Conservation (phyloP, 306 rosid genomes). For the Casuarina equisetifolia region DNA sequence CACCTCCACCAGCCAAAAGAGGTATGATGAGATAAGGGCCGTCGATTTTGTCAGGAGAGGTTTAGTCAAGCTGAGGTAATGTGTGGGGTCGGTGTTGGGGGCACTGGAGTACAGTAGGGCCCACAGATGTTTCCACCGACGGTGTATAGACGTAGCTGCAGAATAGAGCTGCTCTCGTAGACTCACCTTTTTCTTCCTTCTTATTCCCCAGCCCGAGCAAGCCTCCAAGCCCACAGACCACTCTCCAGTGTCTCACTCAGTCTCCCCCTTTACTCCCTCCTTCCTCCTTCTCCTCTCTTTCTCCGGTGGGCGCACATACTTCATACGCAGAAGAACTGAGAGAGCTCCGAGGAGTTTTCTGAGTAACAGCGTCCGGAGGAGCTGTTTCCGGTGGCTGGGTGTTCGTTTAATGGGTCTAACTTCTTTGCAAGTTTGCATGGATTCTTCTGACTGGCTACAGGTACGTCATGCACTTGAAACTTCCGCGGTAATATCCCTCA, state of each 20-base stretch:
- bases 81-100: constrained; percentile 31
- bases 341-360: constrained; percentile 23
- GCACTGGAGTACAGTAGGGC: constrained; percentile 38
- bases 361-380: not conserved
- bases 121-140: constrained; percentile 62
- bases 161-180: constrained; percentile 24
- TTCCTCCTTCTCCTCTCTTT: not conserved
- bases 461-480: constrained; percentile 37
- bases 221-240: constrained; percentile 18
- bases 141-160: constrained; percentile 21
- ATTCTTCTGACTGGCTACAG: constrained; percentile 95
- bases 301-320: not conserved
- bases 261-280: constrained; percentile 1
- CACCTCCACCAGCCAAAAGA: not conserved
- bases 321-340: constrained; percentile 12
- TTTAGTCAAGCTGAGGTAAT: constrained; percentile 43
- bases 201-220: constrained; percentile 57
- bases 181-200: constrained; percentile 50
- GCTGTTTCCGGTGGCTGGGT: not conserved
- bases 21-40: constrained; percentile 28
- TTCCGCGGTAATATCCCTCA: not conserved
- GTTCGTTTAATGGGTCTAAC: constrained; percentile 66
- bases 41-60: constrained; percentile 19
- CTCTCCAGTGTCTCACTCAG: constrained; percentile 5
- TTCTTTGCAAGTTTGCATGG: constrained; percentile 91